Conservation (phyloP, 345 rosid species). For the Sisymbrium altissimum region DNA sequence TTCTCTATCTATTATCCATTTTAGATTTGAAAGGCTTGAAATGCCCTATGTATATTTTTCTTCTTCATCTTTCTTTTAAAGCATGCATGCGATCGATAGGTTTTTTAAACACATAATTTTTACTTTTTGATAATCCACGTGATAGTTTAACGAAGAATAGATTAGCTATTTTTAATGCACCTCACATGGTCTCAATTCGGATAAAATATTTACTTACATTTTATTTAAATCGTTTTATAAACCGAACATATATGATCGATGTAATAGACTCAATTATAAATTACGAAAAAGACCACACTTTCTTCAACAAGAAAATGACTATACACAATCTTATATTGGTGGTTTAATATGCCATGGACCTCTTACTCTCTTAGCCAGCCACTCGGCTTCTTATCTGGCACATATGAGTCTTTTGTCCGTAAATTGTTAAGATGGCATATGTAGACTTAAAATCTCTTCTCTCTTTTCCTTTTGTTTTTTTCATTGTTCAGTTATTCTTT, state of each 20-base stretch:
- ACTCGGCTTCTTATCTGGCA: too few relatives aligned
- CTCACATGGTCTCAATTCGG: background rate
- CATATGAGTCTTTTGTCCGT: too few relatives aligned
- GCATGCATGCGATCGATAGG: background rate
- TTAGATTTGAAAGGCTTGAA: background rate
- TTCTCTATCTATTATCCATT: conserved; percentile 1
- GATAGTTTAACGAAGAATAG: background rate
- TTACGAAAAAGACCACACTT: background rate
- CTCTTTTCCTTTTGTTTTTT: too few relatives aligned
- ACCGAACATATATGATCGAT: background rate
- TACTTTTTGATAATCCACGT: conserved; percentile 1
- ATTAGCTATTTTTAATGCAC: background rate
- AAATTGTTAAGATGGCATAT: too few relatives aligned
- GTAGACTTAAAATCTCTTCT: too few relatives aligned
- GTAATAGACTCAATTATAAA: background rate
- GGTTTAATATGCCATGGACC: too few relatives aligned
- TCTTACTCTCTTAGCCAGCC: too few relatives aligned
- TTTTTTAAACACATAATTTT: background rate
- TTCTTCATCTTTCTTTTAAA: background rate
- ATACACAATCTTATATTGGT: too few relatives aligned
- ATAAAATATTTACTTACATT: background rate
- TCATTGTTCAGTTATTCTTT: too few relatives aligned
- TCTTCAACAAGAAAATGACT: too few relatives aligned
- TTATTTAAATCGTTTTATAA: background rate
- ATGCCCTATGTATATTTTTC: background rate